Percentiles rank a stretch among this genome's conserved stretches.
Evolutionary conservation across 2,329 filamentous ascomycete genomes (phyloP).

Genomic region (Fusarium caatingaense): DNA sequence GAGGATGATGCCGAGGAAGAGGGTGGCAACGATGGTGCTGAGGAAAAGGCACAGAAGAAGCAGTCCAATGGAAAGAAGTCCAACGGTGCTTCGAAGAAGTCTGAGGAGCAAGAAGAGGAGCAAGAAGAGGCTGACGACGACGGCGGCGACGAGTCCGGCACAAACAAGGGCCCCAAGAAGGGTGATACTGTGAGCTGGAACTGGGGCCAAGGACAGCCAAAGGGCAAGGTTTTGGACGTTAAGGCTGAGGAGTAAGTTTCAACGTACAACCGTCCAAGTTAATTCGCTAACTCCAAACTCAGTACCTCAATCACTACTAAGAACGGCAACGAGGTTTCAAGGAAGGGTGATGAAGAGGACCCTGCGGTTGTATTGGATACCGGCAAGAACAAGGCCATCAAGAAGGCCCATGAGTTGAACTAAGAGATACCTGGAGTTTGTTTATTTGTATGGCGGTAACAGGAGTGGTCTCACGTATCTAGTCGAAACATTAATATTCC

Average conservation of each 20-base stretch:
- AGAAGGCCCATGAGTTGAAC: conserved; percentile 55
- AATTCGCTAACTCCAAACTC: neutral
- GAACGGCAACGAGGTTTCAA: conserved; percentile 54
- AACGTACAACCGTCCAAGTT: fast-evolving
- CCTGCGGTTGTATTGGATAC: conserved; percentile 58
- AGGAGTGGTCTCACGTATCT: neutral
- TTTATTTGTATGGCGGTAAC: neutral
- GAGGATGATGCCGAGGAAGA: conserved; percentile 21
- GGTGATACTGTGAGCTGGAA: conserved; percentile 61
- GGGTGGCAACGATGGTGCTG: conserved; percentile 19
- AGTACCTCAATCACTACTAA: conserved; percentile 53
- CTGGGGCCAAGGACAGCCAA: conserved; percentile 57
- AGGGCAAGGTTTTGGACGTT: conserved; percentile 59
- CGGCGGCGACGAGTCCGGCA: conserved; percentile 14
- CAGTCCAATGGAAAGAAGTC: conserved; percentile 27
- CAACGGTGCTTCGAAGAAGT: conserved; percentile 13
- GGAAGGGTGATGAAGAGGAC: conserved; percentile 55
- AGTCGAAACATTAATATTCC: neutral
- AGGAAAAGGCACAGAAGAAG: conserved; percentile 21
- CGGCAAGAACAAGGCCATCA: conserved; percentile 57
- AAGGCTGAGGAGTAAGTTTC: conserved; percentile 54
- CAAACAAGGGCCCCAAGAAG: conserved; percentile 51
- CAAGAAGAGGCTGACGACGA: conserved; percentile 1
- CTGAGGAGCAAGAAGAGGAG: conserved; percentile 10
- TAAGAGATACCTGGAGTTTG: neutral